phyloP scores from a whole-genome alignment of 2,329 filamentous ascomycete species.

The Sordariomycetes sp. region DNA sequence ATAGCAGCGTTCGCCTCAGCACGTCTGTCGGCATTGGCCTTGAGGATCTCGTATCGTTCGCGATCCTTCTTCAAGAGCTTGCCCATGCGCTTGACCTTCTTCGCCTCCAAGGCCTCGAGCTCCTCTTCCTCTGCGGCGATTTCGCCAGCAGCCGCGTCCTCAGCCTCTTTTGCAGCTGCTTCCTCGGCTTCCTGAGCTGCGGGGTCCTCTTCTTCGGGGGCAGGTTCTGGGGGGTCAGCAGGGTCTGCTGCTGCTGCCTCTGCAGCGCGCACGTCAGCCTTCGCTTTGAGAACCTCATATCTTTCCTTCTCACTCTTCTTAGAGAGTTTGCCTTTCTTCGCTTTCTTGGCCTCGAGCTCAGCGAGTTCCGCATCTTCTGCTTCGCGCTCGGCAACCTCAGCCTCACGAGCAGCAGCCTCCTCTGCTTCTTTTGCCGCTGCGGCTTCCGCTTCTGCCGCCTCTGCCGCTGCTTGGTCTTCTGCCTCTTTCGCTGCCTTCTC shows the following conservation, averaged over 20 bases:
- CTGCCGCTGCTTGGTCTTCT: constrained; percentile 5
- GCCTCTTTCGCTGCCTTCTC: constrained; percentile 11
- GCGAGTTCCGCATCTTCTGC: constrained; percentile 17
- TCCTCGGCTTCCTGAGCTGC: constrained; percentile 10
- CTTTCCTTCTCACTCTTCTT: constrained; percentile 17
- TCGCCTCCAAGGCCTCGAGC: constrained; percentile 15
- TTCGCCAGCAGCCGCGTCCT: constrained; percentile 23
- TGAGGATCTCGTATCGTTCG: constrained; percentile 1
- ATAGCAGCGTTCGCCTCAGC: constrained; percentile 12
- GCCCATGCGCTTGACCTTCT: constrained; percentile 16
- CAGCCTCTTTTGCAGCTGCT: constrained; percentile 8
- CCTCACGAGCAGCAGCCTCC: constrained; percentile 13
- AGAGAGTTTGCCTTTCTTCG: constrained; percentile 23
- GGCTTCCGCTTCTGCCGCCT: constrained; percentile 17
- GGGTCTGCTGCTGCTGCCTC: constrained; percentile 11
- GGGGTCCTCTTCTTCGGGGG: constrained; percentile 18
- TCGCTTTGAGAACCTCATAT: constrained; percentile 11
- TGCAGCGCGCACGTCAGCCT: constrained; percentile 9
- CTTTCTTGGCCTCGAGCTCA: constrained; percentile 15
- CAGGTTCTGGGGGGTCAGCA: constrained; percentile 18
- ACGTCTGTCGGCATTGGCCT: background rate
- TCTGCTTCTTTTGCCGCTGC: constrained; percentile 12
- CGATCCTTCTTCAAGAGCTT: constrained; percentile 9
- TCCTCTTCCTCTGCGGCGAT: constrained; percentile 13
- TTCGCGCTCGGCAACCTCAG: constrained; percentile 8